Percentiles rank a stretch among this genome's conserved stretches.
These are phyloP conservation scores for Rhizopogon vesiculosus DNA, from an alignment of 768 basidiomycete genomes.

Conservation along the genomic window DNA sequence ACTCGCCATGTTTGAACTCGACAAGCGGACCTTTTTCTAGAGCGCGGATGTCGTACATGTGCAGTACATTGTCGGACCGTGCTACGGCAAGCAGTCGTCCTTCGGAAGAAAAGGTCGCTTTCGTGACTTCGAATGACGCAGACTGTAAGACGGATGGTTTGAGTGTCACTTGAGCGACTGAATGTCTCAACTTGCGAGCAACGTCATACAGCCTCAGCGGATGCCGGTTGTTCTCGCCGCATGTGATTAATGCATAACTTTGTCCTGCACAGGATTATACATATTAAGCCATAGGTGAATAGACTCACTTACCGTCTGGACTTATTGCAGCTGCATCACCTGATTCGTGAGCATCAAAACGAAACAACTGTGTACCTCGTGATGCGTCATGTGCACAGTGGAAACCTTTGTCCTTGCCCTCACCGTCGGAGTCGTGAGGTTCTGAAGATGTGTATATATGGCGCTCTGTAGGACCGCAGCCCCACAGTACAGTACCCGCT, in stretches of 20 bases:
- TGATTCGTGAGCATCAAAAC: conserved; percentile 42
- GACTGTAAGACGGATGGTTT: conserved; percentile 16
- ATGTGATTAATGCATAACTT: conserved; percentile 29
- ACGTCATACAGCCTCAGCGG: conserved; percentile 53
- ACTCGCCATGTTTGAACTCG: conserved; percentile 44
- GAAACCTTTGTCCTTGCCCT: conserved; percentile 27
- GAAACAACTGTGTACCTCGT: conserved; percentile 17
- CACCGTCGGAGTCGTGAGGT: conserved; percentile 17
- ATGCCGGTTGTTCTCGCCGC: conserved; percentile 17
- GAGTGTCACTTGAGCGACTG: conserved; percentile 28
- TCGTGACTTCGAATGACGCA: conserved; percentile 40
- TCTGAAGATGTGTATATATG: conserved; percentile 57
- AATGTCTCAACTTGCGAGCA: conserved; percentile 23
- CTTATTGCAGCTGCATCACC: conserved; percentile 51
- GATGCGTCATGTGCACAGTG: conserved; percentile 49
- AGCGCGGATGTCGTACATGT: conserved; percentile 62
- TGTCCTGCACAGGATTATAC: conserved; percentile 5
- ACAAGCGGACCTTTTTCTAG: conserved; percentile 41
- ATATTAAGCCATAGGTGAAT: background rate
- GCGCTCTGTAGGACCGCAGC: conserved; percentile 31
- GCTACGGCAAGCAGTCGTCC: conserved; percentile 56
- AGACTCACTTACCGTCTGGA: conserved; percentile 33
- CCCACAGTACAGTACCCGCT: conserved; percentile 53
- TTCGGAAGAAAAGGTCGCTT: conserved; percentile 54
- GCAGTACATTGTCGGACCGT: conserved; percentile 51